A percentile compares a stretch with the other conserved stretches of the same genome.
phyloP scores from a whole-genome alignment of 805 yeast genomes.

The Zygosaccharomyces lentus region DNA sequence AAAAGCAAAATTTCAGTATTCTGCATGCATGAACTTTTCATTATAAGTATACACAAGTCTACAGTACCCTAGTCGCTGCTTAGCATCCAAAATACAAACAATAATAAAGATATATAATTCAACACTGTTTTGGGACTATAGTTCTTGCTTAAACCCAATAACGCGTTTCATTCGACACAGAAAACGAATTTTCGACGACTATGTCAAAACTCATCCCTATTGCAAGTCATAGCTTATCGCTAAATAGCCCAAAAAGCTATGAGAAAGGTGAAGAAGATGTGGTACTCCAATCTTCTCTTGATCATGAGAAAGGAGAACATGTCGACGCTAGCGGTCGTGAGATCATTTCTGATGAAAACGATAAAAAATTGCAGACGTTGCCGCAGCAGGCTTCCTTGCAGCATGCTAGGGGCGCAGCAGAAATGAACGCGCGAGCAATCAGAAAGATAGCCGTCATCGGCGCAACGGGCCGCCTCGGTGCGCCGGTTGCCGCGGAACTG shows the following conservation, averaged over 20 bases:
- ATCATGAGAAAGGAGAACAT: conserved; percentile 10
- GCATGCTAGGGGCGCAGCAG: conserved; percentile 5
- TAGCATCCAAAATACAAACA: background rate
- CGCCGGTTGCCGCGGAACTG: conserved; percentile 6
- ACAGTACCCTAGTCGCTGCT: background rate
- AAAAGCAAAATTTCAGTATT: background rate
- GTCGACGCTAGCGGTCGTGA: conserved; percentile 11
- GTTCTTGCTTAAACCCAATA: background rate
- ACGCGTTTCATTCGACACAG: conserved; percentile 1
- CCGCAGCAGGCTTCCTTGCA: conserved; percentile 14
- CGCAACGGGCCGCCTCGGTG: conserved; percentile 6
- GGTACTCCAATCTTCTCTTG: background rate
- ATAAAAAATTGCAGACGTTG: conserved; percentile 4
- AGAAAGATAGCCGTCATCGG: conserved; percentile 3
- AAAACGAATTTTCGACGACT: background rate
- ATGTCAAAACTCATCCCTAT: conserved; percentile 11
- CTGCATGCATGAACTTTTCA: background rate
- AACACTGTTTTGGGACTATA: background rate
- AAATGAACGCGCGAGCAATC: background rate
- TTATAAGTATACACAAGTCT: background rate
- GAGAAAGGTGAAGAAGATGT: conserved; percentile 3
- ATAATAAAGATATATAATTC: background rate
- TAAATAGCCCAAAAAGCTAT: background rate
- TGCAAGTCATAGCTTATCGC: conserved; percentile 7
- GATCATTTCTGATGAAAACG: conserved; percentile 9